Evolutionary conservation across 805 yeast species (phyloP).

Genomic region (Wickerhamiella hasegawae): DNA sequence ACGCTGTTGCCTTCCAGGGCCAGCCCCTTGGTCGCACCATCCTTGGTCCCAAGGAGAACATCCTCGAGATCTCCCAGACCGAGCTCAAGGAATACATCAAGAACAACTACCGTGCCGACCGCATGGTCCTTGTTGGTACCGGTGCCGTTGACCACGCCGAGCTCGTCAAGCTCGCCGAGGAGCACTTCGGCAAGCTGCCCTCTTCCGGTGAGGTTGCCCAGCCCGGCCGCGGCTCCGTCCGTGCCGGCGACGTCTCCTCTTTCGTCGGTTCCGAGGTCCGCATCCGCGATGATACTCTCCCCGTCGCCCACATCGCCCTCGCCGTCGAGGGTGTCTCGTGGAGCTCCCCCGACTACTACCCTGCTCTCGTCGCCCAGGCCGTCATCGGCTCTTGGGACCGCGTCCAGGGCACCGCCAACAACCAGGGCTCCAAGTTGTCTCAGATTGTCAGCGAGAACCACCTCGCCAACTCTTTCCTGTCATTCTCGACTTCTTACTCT

Average conservation of each 20-base stretch:
- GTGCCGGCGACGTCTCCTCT: conserved; percentile 50
- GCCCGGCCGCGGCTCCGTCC: conserved; percentile 49
- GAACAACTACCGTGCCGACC: conserved; percentile 82
- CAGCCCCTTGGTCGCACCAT: conserved; percentile 96
- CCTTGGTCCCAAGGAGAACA: conserved; percentile 83
- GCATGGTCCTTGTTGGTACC: conserved; percentile 94
- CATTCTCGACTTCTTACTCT: conserved; percentile 91
- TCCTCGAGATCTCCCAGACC: conserved; percentile 55
- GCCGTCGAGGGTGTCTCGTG: conserved; percentile 98
- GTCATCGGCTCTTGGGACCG: conserved; percentile 97
- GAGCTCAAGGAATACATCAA: conserved; percentile 70
- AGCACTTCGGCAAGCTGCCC: conserved; percentile 42
- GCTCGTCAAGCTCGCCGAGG: conserved; percentile 59
- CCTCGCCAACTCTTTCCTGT: conserved; percentile 87
- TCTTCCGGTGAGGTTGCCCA: conserved; percentile 36
- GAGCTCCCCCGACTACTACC: conserved; percentile 90
- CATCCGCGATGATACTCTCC: conserved; percentile 65
- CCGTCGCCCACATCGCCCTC: conserved; percentile 79
- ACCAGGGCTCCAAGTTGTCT: conserved; percentile 76
- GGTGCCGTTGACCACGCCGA: conserved; percentile 86
- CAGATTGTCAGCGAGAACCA: conserved; percentile 41
- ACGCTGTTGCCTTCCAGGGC: conserved; percentile 74
- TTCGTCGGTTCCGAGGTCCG: conserved; percentile 80
- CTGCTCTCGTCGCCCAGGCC: conserved; percentile 92
- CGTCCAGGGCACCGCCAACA: conserved; percentile 66